These are phyloP conservation scores for Thamnidium elegans DNA, from an alignment of 192 early-diverging fungal genomes.

Conservation along the genomic window DNA sequence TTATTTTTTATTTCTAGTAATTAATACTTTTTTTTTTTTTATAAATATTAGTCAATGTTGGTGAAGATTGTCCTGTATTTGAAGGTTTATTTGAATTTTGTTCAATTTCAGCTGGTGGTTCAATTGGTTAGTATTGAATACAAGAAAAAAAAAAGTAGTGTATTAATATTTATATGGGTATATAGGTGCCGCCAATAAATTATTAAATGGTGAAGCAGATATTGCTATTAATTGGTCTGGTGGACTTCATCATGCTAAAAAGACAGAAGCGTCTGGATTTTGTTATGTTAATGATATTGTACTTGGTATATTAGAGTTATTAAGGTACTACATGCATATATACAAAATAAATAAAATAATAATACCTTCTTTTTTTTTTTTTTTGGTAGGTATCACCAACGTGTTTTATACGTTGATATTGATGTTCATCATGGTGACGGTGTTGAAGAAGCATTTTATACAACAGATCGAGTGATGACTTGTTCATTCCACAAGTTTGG, in stretches of 20 bases:
- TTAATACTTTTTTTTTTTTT: background rate
- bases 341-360: no score
- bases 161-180: background rate
- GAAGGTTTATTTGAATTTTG: constrained; percentile 96
- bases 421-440: constrained; percentile 99
- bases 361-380: no score
- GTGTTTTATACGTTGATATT: constrained; percentile 97
- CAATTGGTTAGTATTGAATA: constrained; percentile 66
- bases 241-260: constrained; percentile 82
- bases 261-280: constrained; percentile 86
- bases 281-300: constrained; percentile 98
- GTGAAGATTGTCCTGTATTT: constrained; percentile 95
- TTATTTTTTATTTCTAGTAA: background rate
- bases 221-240: constrained; percentile 90
- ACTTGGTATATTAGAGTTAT: constrained; percentile 79
- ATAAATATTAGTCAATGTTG: constrained; percentile 63
- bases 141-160: background rate
- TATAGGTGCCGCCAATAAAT: constrained; percentile 61
- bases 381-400: constrained; percentile 77
- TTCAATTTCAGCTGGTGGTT: constrained; percentile 85
- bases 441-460: constrained; percentile 98
- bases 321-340: no score
- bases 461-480: constrained; percentile 99
- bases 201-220: constrained; percentile 56
- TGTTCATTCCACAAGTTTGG: constrained; percentile 98